These are phyloP conservation scores for Lagenidium sp. DNA, from an alignment of 352 stramenopile genomes.

Conservation along the genomic window DNA sequence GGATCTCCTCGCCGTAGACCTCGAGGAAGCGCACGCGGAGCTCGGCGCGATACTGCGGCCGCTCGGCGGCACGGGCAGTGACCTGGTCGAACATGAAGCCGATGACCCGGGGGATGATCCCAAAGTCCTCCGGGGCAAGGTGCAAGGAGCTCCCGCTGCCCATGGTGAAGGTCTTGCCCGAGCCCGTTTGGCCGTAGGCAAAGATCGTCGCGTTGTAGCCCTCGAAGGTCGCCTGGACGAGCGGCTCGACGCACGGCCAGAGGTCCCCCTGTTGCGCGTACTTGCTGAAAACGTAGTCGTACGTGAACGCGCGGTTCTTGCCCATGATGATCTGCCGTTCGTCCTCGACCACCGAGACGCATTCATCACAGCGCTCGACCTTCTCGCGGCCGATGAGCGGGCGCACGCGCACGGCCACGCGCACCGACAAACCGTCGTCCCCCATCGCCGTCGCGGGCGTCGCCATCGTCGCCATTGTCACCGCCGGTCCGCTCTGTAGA, in stretches of 20 bases:
- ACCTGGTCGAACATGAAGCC: constrained; percentile 80
- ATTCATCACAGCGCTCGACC: constrained; percentile 83
- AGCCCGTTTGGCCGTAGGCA: constrained; percentile 83
- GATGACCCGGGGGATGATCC: constrained; percentile 84
- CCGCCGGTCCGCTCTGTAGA: too few relatives aligned
- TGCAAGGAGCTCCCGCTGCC: constrained; percentile 78
- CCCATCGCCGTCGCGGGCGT: too few relatives aligned
- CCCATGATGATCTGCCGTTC: constrained; percentile 82
- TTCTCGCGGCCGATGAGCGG: constrained; percentile 85
- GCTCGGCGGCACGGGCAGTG: constrained; percentile 40
- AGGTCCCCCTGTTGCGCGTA: constrained; percentile 82
- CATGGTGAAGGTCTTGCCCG: constrained; percentile 87
- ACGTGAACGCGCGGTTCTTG: constrained; percentile 86
- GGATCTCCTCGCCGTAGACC: constrained; percentile 90
- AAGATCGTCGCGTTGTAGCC: constrained; percentile 89
- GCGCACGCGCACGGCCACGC: constrained; percentile 79
- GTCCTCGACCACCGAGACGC: constrained; percentile 72
- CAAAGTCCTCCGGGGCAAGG: constrained; percentile 70
- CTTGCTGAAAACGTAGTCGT: constrained; percentile 86
- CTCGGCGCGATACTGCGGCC: constrained; percentile 48
- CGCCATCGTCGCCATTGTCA: too few relatives aligned
- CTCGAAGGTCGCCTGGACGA: constrained; percentile 76
- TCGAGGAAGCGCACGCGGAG: constrained; percentile 87
- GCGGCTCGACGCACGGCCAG: constrained; percentile 73
- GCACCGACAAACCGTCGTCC: constrained; percentile 61